Base-by-base conservation (phyloP, 192 early-diverging fungal genomes). In the Umbelopsis sp. region DNA sequence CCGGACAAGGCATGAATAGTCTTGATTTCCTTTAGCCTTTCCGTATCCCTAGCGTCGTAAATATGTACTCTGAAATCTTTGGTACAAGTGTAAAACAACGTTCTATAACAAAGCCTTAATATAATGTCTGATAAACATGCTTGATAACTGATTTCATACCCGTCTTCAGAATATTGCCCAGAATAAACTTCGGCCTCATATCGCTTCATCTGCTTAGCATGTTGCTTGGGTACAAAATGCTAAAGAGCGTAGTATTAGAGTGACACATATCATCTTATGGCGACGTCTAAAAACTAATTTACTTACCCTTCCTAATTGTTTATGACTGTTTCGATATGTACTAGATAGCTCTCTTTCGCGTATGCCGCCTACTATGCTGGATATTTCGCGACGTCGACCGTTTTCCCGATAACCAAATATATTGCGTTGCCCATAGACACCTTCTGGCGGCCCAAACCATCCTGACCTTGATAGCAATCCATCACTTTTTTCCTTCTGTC, bases 61-160 rank as follows among this genome's bases (percentile, higher is more conserved):
- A 91, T 81, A 71, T 84, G 80, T 13, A 92, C 71, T 58, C 74
- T 48, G 68, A 84, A 90, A 69, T 88, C 88, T 70, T 88, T 81
- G 16, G 83, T 86, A 55, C 83, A 84, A 20, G 79, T 65, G 55
- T 85, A 88, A 72, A 88, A 87, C 5, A 89, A 73, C 22, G 80
- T 79, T 21, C 83, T 84, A 53, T 73, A 69, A 18, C 25, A 47
- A 1, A 18, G 3, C 55, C 16, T 15, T 15, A 23, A 46, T 22
- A 47, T 41, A 2, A 35, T 69, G 20, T 68, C n/a, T 10, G 46
- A 22, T 6, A 11, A 35, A 67, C 16, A 70, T 21, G 18, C 21
- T n/a, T 5, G n/a, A 46, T 20, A 18, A 33, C 18, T 47, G 25
- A 5, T 23, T 66, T 18, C 73, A 53, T 77, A 81, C 64, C 82